Evolutionary conservation across 73 alveolate species (phyloP).

Genomic region (Uronychia binucleata): DNA sequence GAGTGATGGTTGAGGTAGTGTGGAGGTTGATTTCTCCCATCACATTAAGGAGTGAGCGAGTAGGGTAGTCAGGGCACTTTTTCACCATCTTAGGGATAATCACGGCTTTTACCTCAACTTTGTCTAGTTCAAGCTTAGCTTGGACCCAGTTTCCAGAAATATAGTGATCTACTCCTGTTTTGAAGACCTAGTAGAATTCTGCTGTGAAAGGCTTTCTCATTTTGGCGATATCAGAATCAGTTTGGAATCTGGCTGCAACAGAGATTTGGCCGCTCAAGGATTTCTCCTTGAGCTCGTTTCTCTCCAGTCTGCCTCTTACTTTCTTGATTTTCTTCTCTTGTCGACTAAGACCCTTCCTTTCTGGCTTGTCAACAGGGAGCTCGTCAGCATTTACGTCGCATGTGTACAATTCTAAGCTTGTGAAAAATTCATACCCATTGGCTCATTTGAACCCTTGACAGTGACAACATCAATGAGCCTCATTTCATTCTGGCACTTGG

Average conservation of each 20-base stretch:
- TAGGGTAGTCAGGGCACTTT: conserved; percentile 51
- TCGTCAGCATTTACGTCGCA: conserved; percentile 58
- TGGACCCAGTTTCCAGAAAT: conserved; percentile 44
- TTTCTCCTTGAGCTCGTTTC: conserved; percentile 36
- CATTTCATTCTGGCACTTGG: conserved; percentile 31
- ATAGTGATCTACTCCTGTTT: conserved; percentile 26
- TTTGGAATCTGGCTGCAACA: conserved; percentile 34
- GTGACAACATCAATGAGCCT: conserved; percentile 86
- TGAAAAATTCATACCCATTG: conserved; percentile 29
- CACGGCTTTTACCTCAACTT: conserved; percentile 72
- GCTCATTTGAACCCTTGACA: conserved; percentile 76
- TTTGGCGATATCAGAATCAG: conserved; percentile 36
- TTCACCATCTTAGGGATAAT: conserved; percentile 36
- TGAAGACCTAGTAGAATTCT: conserved; percentile 18
- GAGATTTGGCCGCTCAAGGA: conserved; percentile 38
- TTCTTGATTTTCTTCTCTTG: conserved; percentile 57
- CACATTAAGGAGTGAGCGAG: conserved; percentile 29
- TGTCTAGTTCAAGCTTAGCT: conserved; percentile 34
- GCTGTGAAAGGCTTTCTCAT: conserved; percentile 13
- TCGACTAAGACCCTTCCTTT: conserved; percentile 21
- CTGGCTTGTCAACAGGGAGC: conserved; percentile 39
- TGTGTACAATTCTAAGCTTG: conserved; percentile 40
- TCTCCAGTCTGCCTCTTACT: conserved; percentile 50
- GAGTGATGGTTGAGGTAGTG: too few relatives aligned
- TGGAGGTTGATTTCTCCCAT: conserved; percentile 56